phyloP scores from a whole-genome alignment of 495 filamentous ascomycete genomes.

The Chaetomium fimeti region DNA sequence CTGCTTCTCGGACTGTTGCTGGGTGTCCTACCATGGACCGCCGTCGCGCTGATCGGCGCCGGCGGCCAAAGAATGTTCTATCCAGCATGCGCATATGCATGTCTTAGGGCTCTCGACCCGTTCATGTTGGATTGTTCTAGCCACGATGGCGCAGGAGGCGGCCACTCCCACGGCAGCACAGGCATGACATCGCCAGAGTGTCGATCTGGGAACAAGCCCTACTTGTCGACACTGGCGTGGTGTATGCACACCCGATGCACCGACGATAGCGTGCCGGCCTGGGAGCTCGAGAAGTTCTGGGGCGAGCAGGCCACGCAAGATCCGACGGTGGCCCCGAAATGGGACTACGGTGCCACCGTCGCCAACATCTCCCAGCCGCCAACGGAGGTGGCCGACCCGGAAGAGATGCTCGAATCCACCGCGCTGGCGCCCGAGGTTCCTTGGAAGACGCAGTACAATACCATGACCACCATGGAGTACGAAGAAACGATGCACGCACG shows the following conservation, averaged over 20 bases:
- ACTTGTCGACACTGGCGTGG: neutral
- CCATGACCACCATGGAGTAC: neutral
- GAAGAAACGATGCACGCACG: neutral
- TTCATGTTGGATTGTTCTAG: neutral
- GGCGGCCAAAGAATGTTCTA: neutral
- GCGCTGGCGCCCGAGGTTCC: neutral
- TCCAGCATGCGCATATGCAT: neutral
- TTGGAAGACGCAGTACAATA: neutral
- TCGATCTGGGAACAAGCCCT: neutral
- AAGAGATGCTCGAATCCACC: neutral
- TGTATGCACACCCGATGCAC: conserved; percentile 1
- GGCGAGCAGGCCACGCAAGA: neutral
- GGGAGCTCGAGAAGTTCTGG: neutral
- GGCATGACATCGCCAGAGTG: conserved; percentile 1
- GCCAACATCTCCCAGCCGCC: conserved; percentile 2
- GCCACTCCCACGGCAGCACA: neutral
- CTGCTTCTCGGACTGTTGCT: neutral
- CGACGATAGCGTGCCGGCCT: neutral
- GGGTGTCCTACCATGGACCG: neutral
- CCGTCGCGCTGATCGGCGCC: neutral
- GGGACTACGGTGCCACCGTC: neutral
- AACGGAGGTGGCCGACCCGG: neutral
- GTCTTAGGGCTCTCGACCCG: neutral
- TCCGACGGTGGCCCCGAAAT: neutral
- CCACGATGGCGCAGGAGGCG: neutral